Conservation (phyloP, 192 early-diverging fungal species). For the Backusella luteola region DNA sequence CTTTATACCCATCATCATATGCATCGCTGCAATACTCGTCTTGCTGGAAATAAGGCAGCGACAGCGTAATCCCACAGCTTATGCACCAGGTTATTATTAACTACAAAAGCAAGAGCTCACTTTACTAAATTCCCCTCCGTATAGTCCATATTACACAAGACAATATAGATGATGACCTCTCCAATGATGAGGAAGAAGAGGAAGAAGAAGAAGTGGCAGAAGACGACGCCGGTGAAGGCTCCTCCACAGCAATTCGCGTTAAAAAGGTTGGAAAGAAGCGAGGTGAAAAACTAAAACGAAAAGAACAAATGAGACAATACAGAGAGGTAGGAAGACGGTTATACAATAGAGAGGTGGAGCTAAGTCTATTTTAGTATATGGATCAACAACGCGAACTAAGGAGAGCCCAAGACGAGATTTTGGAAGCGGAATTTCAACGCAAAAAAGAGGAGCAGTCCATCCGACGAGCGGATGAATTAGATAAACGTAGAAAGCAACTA, state of each 20-base stretch:
- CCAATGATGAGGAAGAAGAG: not conserved
- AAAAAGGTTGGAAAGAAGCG: conserved; percentile 23
- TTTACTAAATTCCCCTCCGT: not conserved
- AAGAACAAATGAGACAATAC: conserved; percentile 31
- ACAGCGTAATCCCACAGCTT: not conserved
- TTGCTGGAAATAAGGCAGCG: not conserved
- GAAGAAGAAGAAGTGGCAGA: not conserved
- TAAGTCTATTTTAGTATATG: conserved; percentile 9
- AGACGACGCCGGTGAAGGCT: conserved; percentile 19
- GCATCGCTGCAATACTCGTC: not conserved
- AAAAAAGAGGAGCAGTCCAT: conserved; percentile 24
- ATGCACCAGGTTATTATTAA: not conserved
- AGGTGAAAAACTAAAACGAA: conserved; percentile 22
- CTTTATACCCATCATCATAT: conserved; percentile 20
- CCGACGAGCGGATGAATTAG: conserved; percentile 19
- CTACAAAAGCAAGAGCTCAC: not conserved
- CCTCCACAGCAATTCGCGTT: conserved; percentile 12
- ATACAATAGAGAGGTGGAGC: too few relatives aligned
- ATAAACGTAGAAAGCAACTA: not conserved
- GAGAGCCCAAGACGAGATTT: conserved; percentile 15
- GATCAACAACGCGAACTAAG: conserved; percentile 20
- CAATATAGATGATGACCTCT: not conserved
- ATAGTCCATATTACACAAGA: not conserved
- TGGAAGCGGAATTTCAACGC: conserved; percentile 18
- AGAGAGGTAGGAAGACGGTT: conserved; percentile 5